Evolutionary conservation across 192 early-diverging fungal genomes (phyloP), one percentile per base, ranked within the genome.

Genomic region (Coemansia sp.): DNA sequence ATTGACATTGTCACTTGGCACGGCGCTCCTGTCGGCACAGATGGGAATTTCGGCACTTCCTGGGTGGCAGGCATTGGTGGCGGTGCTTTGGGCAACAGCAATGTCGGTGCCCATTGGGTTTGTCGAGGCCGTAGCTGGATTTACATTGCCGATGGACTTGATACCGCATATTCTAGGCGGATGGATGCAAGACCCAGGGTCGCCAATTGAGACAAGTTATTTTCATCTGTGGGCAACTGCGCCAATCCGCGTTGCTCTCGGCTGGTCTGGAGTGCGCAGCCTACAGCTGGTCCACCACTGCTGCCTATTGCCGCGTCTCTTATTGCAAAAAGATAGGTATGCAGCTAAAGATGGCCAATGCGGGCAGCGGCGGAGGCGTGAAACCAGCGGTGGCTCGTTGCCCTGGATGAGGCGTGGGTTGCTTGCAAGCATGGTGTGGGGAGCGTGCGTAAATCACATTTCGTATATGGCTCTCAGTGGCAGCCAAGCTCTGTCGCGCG

Each of bases 261-360:
- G 76, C 15, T 78, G 76, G 76, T 62, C 76, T 4, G 76, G 76
- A 15, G 76, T 78, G 12, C 65, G 76, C n/a, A 66, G 76, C 36
- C 62, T 65, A 42, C 76, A 78, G 60, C 70, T 78, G 8, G 74
- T 37, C 1, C 42, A 77, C 48, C 65, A 64, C 40, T 71, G 74
- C 58, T 71, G 60, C 24, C 24, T 48, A 5, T 29, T 12, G 22
- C 6, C 19, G 6, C 29, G 27, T 17, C n/a, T n/a, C n/a, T n/a
- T n/a, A n/a, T 43, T 18, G 22, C 56, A 52, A 22, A 22, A 15
- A 15, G 21, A 14, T 15, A 14, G 27, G 15, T 7, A 19, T 12
- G 22, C 34, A 4, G 18, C 4, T 14, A 35, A 34, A 36, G 21
- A 44, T 53, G 17, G 39, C 65, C 24, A 26, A 15, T 14, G 11